phyloP scores from a whole-genome alignment of 2,329 filamentous ascomycete genomes.

The Podosphaera xanthii region DNA sequence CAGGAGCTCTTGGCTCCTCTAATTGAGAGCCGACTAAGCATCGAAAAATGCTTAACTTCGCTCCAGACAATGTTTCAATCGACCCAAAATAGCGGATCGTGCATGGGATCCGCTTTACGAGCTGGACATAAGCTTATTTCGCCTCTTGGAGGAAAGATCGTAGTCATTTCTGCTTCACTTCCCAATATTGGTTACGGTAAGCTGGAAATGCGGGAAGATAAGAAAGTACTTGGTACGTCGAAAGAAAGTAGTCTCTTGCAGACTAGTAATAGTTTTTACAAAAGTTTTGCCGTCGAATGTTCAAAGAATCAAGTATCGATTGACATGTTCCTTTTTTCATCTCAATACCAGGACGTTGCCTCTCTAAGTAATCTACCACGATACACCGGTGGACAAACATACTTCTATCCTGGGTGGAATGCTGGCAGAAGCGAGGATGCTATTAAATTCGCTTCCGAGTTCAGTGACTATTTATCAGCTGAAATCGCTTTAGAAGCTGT shows the following conservation, averaged over 20 bases:
- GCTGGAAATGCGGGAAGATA: conserved; percentile 84
- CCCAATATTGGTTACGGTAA: conserved; percentile 80
- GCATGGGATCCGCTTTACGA: conserved; percentile 80
- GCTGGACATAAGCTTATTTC: conserved; percentile 93
- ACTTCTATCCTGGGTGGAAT: conserved; percentile 95
- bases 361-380: conserved; percentile 85
- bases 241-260: conserved; percentile 77
- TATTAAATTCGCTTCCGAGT: conserved; percentile 91
- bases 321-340: conserved; percentile 93
- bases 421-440: conserved; percentile 83
- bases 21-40: conserved; percentile 69
- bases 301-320: conserved; percentile 98
- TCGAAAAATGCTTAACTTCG: conserved; percentile 76
- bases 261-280: conserved; percentile 91
- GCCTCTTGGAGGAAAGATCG: conserved; percentile 81
- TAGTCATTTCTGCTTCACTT: conserved; percentile 70
- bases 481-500: conserved; percentile 95
- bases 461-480: conserved; percentile 87
- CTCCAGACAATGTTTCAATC: conserved; percentile 93
- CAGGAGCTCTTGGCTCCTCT: conserved; percentile 77
- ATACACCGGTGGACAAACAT: conserved; percentile 93
- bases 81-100: conserved; percentile 73
- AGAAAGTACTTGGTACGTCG: conserved; percentile 80
- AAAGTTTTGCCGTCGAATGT: conserved; percentile 95
- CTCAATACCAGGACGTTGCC: conserved; percentile 91